A percentile compares a stretch with the other conserved stretches of the same genome.
phyloP scores from a whole-genome alignment of 352 stramenopile species.

The Phytophthora palmivora region DNA sequence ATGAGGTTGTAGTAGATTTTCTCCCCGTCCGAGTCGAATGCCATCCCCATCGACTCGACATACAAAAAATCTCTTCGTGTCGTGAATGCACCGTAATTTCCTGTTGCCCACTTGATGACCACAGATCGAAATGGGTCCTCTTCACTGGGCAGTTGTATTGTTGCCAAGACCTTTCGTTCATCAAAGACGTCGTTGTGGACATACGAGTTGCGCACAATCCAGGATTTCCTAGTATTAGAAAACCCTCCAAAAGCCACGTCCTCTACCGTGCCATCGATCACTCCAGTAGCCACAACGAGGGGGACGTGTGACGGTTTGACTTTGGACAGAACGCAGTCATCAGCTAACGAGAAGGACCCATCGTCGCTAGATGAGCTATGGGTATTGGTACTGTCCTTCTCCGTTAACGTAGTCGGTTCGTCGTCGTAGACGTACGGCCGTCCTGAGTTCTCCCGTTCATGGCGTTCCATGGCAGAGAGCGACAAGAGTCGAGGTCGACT shows the following conservation, averaged over 20 bases:
- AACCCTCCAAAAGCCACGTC: conserved; percentile 43
- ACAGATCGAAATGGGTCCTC: conserved; percentile 53
- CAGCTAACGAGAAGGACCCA: conserved; percentile 33
- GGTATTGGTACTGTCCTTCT: conserved; percentile 36
- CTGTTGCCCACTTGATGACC: conserved; percentile 45
- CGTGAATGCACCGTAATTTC: conserved; percentile 38
- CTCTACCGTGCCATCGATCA: conserved; percentile 45
- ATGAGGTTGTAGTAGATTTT: conserved; percentile 50
- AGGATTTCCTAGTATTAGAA: conserved; percentile 30
- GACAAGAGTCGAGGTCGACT: conserved; percentile 52
- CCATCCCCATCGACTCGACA: conserved; percentile 49
- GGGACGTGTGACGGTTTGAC: conserved; percentile 36
- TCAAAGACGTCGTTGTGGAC: conserved; percentile 44
- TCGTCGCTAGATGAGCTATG: conserved; percentile 43
- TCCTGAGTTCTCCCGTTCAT: conserved; percentile 26
- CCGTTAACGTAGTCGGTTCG: conserved; percentile 4
- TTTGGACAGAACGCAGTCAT: conserved; percentile 32
- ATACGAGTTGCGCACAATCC: conserved; percentile 42
- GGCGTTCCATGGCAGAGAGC: conserved; percentile 42
- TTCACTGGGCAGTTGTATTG: conserved; percentile 36
- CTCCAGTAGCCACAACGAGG: conserved; percentile 38
- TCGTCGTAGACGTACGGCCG: conserved; percentile 34
- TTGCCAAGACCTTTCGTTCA: conserved; percentile 44
- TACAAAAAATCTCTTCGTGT: conserved; percentile 46
- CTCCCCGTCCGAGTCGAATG: conserved; percentile 39